A percentile compares a stretch with the other conserved stretches of the same genome.
Conservation (phyloP, 345 rosid genomes). For the Garcia nutans region DNA sequence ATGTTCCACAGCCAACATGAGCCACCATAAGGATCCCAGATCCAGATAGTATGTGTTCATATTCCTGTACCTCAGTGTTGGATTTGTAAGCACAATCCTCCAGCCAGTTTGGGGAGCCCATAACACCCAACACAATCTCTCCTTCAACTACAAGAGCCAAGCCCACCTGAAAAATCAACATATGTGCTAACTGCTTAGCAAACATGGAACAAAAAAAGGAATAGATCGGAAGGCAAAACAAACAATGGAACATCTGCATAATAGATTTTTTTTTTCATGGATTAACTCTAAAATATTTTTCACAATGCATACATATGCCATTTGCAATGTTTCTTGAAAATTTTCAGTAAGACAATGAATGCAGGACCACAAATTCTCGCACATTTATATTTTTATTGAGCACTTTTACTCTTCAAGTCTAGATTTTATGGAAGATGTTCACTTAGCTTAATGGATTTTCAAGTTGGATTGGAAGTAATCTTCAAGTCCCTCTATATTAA, state of each 20-base stretch:
- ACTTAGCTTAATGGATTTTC: background rate
- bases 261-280: background rate
- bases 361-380: background rate
- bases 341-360: background rate
- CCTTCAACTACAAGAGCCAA: slow-evolving; percentile 86
- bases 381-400: background rate
- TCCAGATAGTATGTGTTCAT: slow-evolving; percentile 24
- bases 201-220: slow-evolving; percentile 6
- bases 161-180: slow-evolving; percentile 61
- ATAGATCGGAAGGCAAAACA: background rate
- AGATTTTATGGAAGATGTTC: background rate
- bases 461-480: background rate
- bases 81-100: slow-evolving; percentile 32
- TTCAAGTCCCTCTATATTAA: background rate
- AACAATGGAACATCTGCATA: background rate
- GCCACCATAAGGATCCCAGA: slow-evolving; percentile 69
- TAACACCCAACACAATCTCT: slow-evolving; percentile 68
- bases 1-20: slow-evolving; percentile 79
- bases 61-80: slow-evolving; percentile 16
- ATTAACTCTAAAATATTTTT: background rate
- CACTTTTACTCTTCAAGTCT: background rate
- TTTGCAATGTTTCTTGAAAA: background rate
- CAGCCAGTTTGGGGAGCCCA: slow-evolving; percentile 94
- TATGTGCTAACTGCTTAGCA: slow-evolving; percentile 26
- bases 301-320: background rate